These are phyloP conservation scores for Phialophora verrucosa DNA, from an alignment of 2,329 filamentous ascomycete genomes.

Conservation along the genomic window DNA sequence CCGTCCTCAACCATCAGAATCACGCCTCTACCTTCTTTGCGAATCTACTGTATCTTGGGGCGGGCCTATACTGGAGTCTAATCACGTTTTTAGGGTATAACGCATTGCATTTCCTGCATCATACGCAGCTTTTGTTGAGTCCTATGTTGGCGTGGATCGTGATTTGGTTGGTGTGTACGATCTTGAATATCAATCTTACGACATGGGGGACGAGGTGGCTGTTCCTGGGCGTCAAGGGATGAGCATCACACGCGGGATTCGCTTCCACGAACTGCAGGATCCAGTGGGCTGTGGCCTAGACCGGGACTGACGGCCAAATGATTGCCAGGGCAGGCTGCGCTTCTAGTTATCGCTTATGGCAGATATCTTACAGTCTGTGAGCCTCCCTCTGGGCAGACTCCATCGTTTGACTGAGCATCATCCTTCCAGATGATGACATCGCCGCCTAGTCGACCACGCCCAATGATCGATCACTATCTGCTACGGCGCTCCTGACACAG, in stretches of 20 bases:
- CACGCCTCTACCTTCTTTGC: slow-evolving; percentile 62
- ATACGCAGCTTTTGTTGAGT: slow-evolving; percentile 68
- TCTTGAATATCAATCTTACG: slow-evolving; percentile 54
- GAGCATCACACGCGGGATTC: background rate
- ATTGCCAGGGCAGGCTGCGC: background rate
- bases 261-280: background rate
- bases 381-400: background rate
- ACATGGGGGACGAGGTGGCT: slow-evolving; percentile 52
- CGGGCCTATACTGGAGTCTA: slow-evolving; percentile 69
- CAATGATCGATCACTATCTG: background rate
- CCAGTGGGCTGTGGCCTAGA: background rate
- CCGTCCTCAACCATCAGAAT: slow-evolving; percentile 55
- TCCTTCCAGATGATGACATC: background rate
- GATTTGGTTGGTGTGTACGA: slow-evolving; percentile 62
- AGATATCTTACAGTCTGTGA: background rate
- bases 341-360: background rate
- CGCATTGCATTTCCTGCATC: slow-evolving; percentile 69
- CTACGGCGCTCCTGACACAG: background rate
- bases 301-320: background rate
- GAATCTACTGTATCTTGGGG: slow-evolving; percentile 70
- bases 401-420: background rate
- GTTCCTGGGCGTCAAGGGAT: slow-evolving; percentile 50
- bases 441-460: background rate
- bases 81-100: slow-evolving; percentile 74
- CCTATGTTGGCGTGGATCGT: slow-evolving; percentile 66